Base-by-base conservation (phyloP, 768 basidiomycete genomes). In the Termitomyces sp. region DNA sequence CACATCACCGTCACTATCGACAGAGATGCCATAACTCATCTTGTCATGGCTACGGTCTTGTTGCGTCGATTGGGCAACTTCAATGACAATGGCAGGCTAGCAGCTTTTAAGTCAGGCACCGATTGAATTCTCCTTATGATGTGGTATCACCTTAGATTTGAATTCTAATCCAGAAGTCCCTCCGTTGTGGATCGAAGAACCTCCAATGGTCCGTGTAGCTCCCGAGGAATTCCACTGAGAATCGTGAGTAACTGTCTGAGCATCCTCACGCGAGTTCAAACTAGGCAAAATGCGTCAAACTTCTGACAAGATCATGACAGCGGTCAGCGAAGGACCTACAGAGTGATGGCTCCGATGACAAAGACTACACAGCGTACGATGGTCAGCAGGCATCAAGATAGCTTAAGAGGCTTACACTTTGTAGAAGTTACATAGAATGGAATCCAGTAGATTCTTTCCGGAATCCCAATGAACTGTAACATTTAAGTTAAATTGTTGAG, bases 401-500 rank as follows among this genome's bases (percentile, higher is more conserved):
- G 42, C n/a, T 7, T 13, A 39, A 38, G 46, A 58, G 16, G 33
- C 50, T 40, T 16, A 66, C 65, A 40, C 38, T 66, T 66, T 11
- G 57, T 59, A 4, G 65, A 61, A 16, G 52, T 57, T 8, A 62
- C 45, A 1, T 66, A 58, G 52, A 66, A 66, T 11, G 65, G 65
- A 33, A 66, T 51, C 65, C 65, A 66, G 52, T 66, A 66, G 35
- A 64, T 63, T 24, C 36, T 64, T 24, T 58, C 52, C 3, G 65
- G 40, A 4, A 32, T 55, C 8, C 52, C 61, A n/a, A 66, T 33
- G 39, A 66, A 66, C 60, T 65, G 13, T 32, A 13, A 28, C 13
- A 6, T 48, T 7, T 2, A 24, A 8, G 28, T 28, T 11, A 11
- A n/a, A 3, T 8, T 49, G 20, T 13, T 38, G n/a, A 39, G 45